These are phyloP conservation scores for Monosporascus sp. DNA, from an alignment of 2,329 filamentous ascomycete species.

Conservation along the genomic window DNA sequence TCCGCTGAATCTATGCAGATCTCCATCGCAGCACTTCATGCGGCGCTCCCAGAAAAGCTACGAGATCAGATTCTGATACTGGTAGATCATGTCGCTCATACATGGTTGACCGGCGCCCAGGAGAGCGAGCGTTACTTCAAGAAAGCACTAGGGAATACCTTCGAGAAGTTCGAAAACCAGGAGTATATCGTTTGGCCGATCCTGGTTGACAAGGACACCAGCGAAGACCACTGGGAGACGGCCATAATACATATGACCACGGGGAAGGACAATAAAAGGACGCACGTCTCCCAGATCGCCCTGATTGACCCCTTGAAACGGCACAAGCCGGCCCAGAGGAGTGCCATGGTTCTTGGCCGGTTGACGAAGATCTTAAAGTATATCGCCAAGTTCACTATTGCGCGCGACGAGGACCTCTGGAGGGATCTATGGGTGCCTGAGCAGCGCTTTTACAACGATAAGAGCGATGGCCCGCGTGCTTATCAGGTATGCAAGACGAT, in stretches of 20 bases:
- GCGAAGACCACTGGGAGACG: neutral
- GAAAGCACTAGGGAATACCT: too few species aligned
- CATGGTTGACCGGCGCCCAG: too few species aligned
- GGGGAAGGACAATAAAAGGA: neutral
- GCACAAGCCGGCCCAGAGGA: neutral
- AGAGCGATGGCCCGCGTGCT: neutral
- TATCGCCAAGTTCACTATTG: neutral
- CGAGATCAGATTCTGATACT: too few species aligned
- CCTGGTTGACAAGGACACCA: neutral
- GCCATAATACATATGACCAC: neutral
- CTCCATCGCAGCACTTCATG: too few species aligned
- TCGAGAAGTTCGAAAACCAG: neutral
- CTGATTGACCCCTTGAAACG: neutral
- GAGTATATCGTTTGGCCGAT: neutral
- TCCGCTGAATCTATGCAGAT: too few species aligned
- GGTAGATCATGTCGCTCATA: too few species aligned
- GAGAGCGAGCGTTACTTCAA: too few species aligned
- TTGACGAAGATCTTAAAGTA: neutral
- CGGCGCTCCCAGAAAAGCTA: too few species aligned
- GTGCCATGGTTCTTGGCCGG: neutral
- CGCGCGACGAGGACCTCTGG: neutral
- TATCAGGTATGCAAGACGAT: neutral
- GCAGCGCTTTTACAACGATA: neutral
- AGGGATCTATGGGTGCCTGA: neutral
- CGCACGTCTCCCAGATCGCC: neutral